phyloP scores from a whole-genome alignment of 179 eudicot genomes.

The Monotropa hypopitys region DNA sequence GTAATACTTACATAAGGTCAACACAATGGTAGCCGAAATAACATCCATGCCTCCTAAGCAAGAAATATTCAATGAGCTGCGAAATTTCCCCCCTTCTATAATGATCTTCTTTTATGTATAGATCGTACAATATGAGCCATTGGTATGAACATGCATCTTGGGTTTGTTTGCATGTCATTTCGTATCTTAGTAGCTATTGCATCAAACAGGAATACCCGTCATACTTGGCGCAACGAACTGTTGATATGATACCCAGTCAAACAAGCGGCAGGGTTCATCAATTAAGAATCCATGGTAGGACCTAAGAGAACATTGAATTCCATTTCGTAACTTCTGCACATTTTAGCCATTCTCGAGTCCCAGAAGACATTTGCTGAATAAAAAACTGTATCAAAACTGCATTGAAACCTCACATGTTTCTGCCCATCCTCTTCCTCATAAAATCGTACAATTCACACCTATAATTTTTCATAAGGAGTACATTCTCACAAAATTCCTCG shows the following conservation, averaged over 20 bases:
- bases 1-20: background rate
- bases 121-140: background rate
- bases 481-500: background rate
- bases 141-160: background rate
- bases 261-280: background rate
- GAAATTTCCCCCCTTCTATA: background rate
- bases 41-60: background rate
- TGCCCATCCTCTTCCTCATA: background rate
- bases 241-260: background rate
- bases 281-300: background rate
- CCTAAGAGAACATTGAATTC: background rate
- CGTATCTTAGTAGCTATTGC: too few species aligned
- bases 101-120: background rate
- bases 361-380: background rate
- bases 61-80: background rate
- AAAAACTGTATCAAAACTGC: background rate
- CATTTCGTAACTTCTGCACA: background rate
- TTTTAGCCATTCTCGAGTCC: background rate
- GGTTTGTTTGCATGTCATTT: too few species aligned
- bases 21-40: background rate
- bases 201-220: background rate
- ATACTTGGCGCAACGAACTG: too few species aligned
- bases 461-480: background rate
- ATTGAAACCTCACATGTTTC: background rate
- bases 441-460: background rate